These are phyloP conservation scores for Dictyostelium capitatum DNA, from an alignment of 78 protist species.

Conservation along the genomic window DNA sequence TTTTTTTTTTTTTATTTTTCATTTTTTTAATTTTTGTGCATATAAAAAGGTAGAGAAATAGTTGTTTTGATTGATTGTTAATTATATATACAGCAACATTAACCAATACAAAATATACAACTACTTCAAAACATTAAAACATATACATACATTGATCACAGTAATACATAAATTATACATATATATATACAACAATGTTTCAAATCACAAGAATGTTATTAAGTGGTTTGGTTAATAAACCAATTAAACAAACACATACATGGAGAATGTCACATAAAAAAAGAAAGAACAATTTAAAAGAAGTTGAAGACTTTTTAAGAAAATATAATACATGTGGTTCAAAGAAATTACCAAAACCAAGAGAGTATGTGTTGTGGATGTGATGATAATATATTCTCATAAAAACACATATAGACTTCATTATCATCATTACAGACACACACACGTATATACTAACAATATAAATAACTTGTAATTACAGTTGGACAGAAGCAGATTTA, in stretches of 20 bases:
- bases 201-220: background rate
- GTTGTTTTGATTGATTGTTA: too few relatives aligned
- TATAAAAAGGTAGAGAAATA: too few relatives aligned
- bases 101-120: too few relatives aligned
- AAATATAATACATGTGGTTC: constrained; percentile 57
- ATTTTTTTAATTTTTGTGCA: too few relatives aligned
- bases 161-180: too few relatives aligned
- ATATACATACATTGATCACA: too few relatives aligned
- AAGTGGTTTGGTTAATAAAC: constrained; percentile 23
- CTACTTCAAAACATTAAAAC: too few relatives aligned
- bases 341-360: constrained; percentile 64
- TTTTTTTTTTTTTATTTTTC: too few relatives aligned
- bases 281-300: constrained; percentile 21
- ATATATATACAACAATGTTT: background rate
- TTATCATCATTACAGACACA: too few relatives aligned
- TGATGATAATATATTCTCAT: background rate
- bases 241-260: constrained; percentile 72
- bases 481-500: constrained; percentile 68
- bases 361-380: constrained; percentile 23
- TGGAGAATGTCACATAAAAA: constrained; percentile 69
- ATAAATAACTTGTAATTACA: background rate
- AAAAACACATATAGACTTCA: too few relatives aligned
- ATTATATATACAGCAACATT: too few relatives aligned
- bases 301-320: constrained; percentile 49
- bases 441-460: too few relatives aligned